These are phyloP conservation scores for Peronospora destructor DNA, from an alignment of 352 stramenopile genomes.

Conservation along the genomic window DNA sequence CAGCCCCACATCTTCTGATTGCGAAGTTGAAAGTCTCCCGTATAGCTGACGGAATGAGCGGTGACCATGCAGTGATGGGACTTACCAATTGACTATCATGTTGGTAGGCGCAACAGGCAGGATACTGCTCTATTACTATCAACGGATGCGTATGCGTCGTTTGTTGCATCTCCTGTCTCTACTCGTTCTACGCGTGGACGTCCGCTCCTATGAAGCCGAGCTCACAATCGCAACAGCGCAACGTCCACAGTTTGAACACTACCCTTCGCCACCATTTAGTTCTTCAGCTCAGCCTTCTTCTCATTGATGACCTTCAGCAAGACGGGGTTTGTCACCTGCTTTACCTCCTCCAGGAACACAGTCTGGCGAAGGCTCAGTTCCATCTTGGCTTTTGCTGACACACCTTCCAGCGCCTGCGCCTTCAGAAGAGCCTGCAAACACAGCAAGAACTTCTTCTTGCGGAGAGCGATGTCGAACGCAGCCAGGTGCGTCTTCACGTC, in stretches of 20 bases:
- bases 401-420: conserved; percentile 32
- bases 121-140: conserved; percentile 32
- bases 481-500: conserved; percentile 64
- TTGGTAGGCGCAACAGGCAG: conserved; percentile 21
- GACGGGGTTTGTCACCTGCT: conserved; percentile 51
- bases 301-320: conserved; percentile 57
- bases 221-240: conserved; percentile 6
- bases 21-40: conserved; percentile 8
- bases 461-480: conserved; percentile 69
- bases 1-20: conserved; percentile 14
- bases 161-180: conserved; percentile 20
- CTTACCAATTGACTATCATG: conserved; percentile 11
- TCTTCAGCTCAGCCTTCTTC: conserved; percentile 52
- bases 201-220: conserved; percentile 3
- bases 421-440: conserved; percentile 74
- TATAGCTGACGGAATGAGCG: conserved; percentile 9
- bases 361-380: conserved; percentile 34
- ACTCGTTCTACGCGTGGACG: conserved; percentile 20
- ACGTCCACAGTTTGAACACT: conserved; percentile 15
- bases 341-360: conserved; percentile 43
- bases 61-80: conserved; percentile 7
- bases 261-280: conserved; percentile 25
- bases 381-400: conserved; percentile 24
- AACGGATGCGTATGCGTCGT: conserved; percentile 10
- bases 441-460: conserved; percentile 68